Base-by-base conservation (phyloP, 345 rosid species). In the Melastoma malabathricum region DNA sequence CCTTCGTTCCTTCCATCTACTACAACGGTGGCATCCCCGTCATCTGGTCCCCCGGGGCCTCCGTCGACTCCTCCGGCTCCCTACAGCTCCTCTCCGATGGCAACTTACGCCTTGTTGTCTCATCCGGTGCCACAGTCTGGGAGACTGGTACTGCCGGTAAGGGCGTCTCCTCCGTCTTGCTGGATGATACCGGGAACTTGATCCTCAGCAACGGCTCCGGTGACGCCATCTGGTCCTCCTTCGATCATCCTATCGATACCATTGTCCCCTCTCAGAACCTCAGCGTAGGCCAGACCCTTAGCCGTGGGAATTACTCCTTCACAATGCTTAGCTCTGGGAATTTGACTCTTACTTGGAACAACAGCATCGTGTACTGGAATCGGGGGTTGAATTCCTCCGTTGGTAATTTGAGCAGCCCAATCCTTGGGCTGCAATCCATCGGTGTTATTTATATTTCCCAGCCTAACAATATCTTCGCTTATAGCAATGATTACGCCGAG, bases 121-220 rank as follows among this genome's bases (percentile, higher is more conserved):
- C 77, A 65, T 71, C 86, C 31, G 86, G 82, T 18, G 38, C 80
- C 44, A 46, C 64, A 43, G 53, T 77, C 48, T 84, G 89, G 89
- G 68, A 74, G 52, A 73, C 86, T 46, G 25, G 50, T 57, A 81
- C 77, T 10, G 31, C 67, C 22, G 43, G 51, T 15, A 62, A 13
- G 16, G 83, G 76, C n/a, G 82, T 75, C 31, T 9, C 72, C 57
- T 68, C 83, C 17, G 84, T 80, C 43, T 48, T 71, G 0, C 55
- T 84, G 23, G 75, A 76, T 8, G 79, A 76, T 50, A 59, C 69
- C 10, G 89, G 94, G 25, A 68, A 84, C 27, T 63, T 81, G 17
- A 48, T 55, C 46, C 77, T 84, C 15, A 6, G 61, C 1, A 64
- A 56, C 45, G 44, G 23, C 43, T 62, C 54, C 55, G 48, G 6